These are phyloP conservation scores for Sergeia podlipaevii DNA, from an alignment of 208 protist species.

Conservation along the genomic window DNA sequence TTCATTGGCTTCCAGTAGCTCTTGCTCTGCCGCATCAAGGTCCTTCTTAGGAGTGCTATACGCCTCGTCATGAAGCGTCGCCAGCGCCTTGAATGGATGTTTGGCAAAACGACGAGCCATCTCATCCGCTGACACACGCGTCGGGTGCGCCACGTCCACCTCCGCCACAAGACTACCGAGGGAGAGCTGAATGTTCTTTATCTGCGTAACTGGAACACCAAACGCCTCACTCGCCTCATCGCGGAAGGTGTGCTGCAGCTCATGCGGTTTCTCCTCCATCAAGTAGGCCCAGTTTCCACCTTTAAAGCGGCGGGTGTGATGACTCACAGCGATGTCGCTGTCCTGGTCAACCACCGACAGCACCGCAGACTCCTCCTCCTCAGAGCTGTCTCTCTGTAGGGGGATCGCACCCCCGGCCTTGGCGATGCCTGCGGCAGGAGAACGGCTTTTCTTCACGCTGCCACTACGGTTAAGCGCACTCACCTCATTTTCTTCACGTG, in stretches of 20 bases:
- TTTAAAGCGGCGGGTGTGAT: slow-evolving; percentile 25
- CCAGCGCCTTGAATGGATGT: slow-evolving; percentile 36
- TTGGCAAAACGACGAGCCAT: slow-evolving; percentile 30
- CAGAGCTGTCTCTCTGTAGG: too few relatives aligned
- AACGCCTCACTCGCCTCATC: slow-evolving; percentile 42
- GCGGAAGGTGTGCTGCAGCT: slow-evolving; percentile 31
- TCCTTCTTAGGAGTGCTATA: slow-evolving; percentile 19
- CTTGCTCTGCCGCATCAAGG: slow-evolving; percentile 38
- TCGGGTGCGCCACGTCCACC: slow-evolving; percentile 37
- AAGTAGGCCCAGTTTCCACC: slow-evolving; percentile 54
- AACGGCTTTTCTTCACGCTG: neutral
- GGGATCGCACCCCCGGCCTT: neutral
- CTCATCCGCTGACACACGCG: slow-evolving; percentile 22
- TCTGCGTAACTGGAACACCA: slow-evolving; percentile 32
- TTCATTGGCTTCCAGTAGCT: slow-evolving; percentile 20
- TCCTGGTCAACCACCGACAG: slow-evolving; percentile 4
- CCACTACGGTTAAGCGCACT: slow-evolving; percentile 1
- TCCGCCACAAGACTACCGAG: slow-evolving; percentile 23
- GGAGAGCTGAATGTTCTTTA: slow-evolving; percentile 20
- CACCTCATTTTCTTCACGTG: slow-evolving; percentile 22
- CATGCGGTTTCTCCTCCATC: slow-evolving; percentile 39
- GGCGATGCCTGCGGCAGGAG: neutral
- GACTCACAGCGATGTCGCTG: slow-evolving; percentile 8
- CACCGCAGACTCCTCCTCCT: slow-evolving; percentile 1
- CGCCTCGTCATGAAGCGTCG: slow-evolving; percentile 24